phyloP scores from a whole-genome alignment of 2,329 filamentous ascomycete species.

The Triangularia verruculosa region DNA sequence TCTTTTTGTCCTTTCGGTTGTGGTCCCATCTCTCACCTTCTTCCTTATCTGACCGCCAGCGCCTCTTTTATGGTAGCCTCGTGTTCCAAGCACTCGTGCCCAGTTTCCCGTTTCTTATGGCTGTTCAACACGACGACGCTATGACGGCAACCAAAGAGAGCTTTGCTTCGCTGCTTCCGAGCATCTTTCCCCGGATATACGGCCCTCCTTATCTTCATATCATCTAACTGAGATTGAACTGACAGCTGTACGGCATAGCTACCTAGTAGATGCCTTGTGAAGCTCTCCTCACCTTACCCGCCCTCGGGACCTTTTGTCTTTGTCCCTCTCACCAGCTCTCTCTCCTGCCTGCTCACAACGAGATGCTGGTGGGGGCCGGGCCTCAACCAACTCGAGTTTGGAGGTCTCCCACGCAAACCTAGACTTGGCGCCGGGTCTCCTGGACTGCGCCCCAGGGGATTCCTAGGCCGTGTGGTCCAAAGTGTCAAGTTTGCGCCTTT shows the following conservation, averaged over 20 bases:
- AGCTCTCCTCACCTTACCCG: neutral
- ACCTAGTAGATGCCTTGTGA: neutral
- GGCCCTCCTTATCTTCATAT: neutral
- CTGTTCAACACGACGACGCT: slow-evolving; percentile 3
- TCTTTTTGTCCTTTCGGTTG: neutral
- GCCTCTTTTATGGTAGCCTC: neutral
- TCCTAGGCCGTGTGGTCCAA: neutral
- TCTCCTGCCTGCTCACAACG: neutral
- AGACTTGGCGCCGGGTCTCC: slow-evolving; percentile 14
- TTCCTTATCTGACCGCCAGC: neutral
- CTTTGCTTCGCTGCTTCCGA: slow-evolving; percentile 3
- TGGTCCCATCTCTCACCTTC: neutral
- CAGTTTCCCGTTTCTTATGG: slow-evolving; percentile 7
- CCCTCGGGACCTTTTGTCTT: neutral
- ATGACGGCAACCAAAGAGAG: slow-evolving; percentile 7
- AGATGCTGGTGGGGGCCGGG: neutral
- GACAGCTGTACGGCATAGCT: too few relatives aligned
- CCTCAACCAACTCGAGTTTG: slow-evolving; percentile 2
- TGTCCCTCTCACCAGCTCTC: neutral
- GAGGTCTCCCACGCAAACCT: slow-evolving; percentile 18
- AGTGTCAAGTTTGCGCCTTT: slow-evolving; percentile 8
- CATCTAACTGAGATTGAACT: neutral
- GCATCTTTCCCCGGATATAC: neutral
- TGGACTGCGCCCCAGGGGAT: slow-evolving; percentile 13
- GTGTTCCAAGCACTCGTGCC: slow-evolving; percentile 2